Evolutionary conservation across 2,329 filamentous ascomycete species (phyloP).

Genomic region (Orbilia ellipsospora): DNA sequence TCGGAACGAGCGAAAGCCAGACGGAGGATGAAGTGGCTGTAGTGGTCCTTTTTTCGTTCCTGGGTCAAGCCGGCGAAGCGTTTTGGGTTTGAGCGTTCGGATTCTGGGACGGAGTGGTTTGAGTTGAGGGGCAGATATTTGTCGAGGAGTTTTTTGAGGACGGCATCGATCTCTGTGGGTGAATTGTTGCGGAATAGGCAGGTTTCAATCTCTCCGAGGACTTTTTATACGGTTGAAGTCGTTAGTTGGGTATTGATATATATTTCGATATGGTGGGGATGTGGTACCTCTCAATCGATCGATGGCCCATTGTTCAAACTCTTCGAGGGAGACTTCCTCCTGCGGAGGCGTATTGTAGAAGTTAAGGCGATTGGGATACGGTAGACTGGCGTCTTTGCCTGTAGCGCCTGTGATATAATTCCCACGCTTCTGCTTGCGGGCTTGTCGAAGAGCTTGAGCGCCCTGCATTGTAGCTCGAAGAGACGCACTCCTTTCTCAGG

Average conservation of each 20-base stretch:
- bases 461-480: slow-evolving; percentile 24
- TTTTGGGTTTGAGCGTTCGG: slow-evolving; percentile 62
- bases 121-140: slow-evolving; percentile 85
- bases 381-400: slow-evolving; percentile 15
- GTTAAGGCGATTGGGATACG: slow-evolving; percentile 86
- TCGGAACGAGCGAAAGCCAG: slow-evolving; percentile 92
- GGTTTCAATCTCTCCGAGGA: slow-evolving; percentile 88
- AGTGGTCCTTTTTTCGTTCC: slow-evolving; percentile 94
- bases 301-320: slow-evolving; percentile 99
- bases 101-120: slow-evolving; percentile 73
- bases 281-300: slow-evolving; percentile 78
- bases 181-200: slow-evolving; percentile 94
- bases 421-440: slow-evolving; percentile 33
- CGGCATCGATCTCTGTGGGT: slow-evolving; percentile 79
- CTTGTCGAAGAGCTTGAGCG: slow-evolving; percentile 26
- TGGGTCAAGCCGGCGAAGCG: slow-evolving; percentile 43
- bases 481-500: background rate
- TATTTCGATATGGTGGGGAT: background rate
- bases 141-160: slow-evolving; percentile 86
- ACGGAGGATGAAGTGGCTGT: slow-evolving; percentile 95
- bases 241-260: background rate
- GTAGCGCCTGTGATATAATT: slow-evolving; percentile 12
- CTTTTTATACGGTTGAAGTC: slow-evolving; percentile 63
- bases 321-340: slow-evolving; percentile 91
- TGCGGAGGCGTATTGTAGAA: slow-evolving; percentile 91